These are phyloP conservation scores for Cadophora sp. DNA, from an alignment of 2,329 filamentous ascomycete genomes.

Conservation along the genomic window DNA sequence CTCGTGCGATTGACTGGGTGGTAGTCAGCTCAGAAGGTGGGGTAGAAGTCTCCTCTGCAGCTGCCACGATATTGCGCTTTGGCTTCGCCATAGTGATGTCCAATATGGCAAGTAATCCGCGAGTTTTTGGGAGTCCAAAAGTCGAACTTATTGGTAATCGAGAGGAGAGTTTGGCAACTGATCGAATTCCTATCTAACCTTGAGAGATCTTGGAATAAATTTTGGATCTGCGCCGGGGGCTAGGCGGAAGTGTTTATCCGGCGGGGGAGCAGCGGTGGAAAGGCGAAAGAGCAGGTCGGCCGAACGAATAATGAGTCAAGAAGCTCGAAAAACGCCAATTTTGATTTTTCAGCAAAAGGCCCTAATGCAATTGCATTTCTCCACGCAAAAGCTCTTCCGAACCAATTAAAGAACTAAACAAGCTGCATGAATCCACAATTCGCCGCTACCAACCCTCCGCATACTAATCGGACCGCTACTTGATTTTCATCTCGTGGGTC, in stretches of 20 bases:
- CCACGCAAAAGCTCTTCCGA: background rate
- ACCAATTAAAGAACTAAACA: background rate
- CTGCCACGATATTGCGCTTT: constrained; percentile 79
- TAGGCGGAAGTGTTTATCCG: constrained; percentile 13
- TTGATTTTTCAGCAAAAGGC: constrained; percentile 14
- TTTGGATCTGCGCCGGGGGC: constrained; percentile 1
- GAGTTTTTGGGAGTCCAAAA: background rate
- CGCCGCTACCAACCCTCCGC: too few species aligned
- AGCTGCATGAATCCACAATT: background rate
- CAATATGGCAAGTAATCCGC: background rate
- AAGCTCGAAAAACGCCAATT: background rate
- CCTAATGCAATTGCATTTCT: background rate
- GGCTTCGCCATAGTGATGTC: constrained; percentile 67
- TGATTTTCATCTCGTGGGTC: background rate
- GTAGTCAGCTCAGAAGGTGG: constrained; percentile 64
- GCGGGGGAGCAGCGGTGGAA: background rate
- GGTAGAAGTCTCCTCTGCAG: constrained; percentile 72
- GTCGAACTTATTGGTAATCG: background rate
- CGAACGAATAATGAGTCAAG: constrained; percentile 6
- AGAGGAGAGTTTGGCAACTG: background rate
- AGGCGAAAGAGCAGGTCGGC: background rate
- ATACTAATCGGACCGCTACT: background rate
- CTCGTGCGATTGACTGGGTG: constrained; percentile 75
- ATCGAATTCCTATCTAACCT: background rate
- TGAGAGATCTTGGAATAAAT: constrained; percentile 11